Evolutionary conservation across 305 asterid genomes (phyloP).

Genomic region (Solanum aculeatissimum): DNA sequence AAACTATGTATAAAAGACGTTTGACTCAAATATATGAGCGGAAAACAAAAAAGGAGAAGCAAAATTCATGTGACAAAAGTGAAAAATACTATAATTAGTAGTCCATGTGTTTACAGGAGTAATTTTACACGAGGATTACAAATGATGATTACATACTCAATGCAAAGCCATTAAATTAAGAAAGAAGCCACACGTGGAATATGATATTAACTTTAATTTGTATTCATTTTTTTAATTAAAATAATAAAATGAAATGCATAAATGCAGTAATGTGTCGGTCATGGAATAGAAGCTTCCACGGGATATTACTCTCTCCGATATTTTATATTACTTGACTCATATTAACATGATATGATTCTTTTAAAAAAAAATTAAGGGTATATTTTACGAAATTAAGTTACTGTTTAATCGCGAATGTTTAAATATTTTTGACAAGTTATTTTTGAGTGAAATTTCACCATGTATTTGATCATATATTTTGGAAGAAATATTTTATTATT

Average conservation of each 20-base stretch:
- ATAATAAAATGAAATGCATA: background rate
- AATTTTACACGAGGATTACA: background rate
- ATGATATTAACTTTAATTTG: background rate
- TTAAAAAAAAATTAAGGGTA: background rate
- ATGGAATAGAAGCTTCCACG: background rate
- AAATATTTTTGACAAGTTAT: too few species aligned
- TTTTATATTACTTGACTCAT: background rate
- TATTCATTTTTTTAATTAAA: background rate
- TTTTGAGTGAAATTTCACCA: too few species aligned
- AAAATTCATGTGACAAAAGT: too few species aligned
- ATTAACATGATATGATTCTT: accelerated
- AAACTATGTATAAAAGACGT: too few species aligned
- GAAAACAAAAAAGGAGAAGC: too few species aligned
- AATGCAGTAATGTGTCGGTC: background rate
- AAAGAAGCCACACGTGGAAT: background rate
- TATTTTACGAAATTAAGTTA: background rate
- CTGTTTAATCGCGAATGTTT: too few species aligned
- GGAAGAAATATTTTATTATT: too few species aligned
- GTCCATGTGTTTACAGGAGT: too few species aligned
- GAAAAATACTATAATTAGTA: too few species aligned
- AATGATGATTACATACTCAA: background rate
- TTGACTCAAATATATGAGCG: too few species aligned
- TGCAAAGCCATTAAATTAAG: background rate
- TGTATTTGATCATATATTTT: too few species aligned
- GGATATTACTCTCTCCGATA: background rate